Percentiles rank a stretch among this genome's conserved stretches.
phyloP scores from a whole-genome alignment of 768 basidiomycete species.

The Hypholoma sublateritium region DNA sequence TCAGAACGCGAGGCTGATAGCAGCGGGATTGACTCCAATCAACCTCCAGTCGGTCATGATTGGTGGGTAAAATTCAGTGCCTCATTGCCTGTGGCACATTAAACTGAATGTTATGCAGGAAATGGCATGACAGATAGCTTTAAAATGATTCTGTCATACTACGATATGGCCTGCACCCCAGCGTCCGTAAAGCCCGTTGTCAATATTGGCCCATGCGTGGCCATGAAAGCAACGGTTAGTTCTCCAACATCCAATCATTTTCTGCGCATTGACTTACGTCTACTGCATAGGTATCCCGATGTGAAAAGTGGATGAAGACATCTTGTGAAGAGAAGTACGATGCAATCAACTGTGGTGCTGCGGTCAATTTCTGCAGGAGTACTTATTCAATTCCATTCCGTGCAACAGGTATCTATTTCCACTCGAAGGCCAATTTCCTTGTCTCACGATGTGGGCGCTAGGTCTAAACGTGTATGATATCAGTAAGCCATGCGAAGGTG shows the following conservation, averaged over 20 bases:
- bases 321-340: conserved; percentile 68
- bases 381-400: conserved; percentile 45
- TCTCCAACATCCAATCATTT: neutral
- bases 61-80: conserved; percentile 34
- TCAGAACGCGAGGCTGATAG: conserved; percentile 55
- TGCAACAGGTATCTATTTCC: conserved; percentile 35
- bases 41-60: conserved; percentile 77
- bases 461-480: conserved; percentile 70
- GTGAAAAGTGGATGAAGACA: conserved; percentile 52
- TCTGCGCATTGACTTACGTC: neutral
- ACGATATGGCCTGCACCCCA: conserved; percentile 55
- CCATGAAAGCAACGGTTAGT: conserved; percentile 59
- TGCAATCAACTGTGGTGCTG: conserved; percentile 61
- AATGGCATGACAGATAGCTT: conserved; percentile 63
- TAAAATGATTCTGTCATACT: conserved; percentile 40
- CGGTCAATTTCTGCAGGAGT: conserved; percentile 57
- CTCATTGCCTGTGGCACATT: neutral
- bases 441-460: conserved; percentile 5
- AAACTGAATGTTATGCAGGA: conserved; percentile 31
- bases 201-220: conserved; percentile 48
- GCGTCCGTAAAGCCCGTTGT: conserved; percentile 47
- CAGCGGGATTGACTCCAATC: conserved; percentile 54
- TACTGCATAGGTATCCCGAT: conserved; percentile 55
- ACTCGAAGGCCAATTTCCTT: too few relatives aligned
- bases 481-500: conserved; percentile 56